These are phyloP conservation scores for Phytophthora pseudosyringae DNA, from an alignment of 352 stramenopile species.

Conservation along the genomic window DNA sequence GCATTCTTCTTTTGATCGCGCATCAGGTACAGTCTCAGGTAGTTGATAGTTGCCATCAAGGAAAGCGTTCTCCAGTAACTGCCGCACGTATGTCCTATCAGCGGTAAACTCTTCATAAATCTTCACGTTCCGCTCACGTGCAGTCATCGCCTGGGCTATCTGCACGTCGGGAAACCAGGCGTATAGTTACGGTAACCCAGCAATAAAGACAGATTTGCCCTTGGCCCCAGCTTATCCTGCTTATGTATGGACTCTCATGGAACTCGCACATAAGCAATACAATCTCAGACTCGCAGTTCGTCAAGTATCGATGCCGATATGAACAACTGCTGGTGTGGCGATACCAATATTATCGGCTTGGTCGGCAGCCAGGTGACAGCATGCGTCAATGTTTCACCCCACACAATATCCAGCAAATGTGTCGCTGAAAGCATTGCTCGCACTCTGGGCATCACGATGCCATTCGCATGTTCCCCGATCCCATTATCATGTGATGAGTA, in stretches of 20 bases:
- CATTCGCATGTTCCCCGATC: no score
- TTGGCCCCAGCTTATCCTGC: constrained; percentile 13
- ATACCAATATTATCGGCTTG: no score
- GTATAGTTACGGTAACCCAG: constrained; percentile 3
- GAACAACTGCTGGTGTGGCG: neutral
- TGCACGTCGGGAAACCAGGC: neutral
- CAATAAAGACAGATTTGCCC: constrained; percentile 1
- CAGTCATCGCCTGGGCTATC: neutral
- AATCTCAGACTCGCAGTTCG: constrained; percentile 7
- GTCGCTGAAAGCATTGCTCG: no score
- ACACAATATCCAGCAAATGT: no score
- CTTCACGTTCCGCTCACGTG: neutral
- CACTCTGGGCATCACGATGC: no score
- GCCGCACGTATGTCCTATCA: neutral
- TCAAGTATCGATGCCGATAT: neutral
- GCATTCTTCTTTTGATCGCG: no score
- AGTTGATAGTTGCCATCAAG: constrained; percentile 1
- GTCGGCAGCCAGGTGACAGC: no score
- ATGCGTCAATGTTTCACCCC: no score
- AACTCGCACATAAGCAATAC: constrained; percentile 9
- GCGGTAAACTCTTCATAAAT: constrained; percentile 11
- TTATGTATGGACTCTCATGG: neutral
- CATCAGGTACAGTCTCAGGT: neutral
- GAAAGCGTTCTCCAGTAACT: neutral
- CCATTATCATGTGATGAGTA: no score